Evolutionary conservation across 768 basidiomycete genomes (phyloP).

Genomic region (Russula griseocarnosa): DNA sequence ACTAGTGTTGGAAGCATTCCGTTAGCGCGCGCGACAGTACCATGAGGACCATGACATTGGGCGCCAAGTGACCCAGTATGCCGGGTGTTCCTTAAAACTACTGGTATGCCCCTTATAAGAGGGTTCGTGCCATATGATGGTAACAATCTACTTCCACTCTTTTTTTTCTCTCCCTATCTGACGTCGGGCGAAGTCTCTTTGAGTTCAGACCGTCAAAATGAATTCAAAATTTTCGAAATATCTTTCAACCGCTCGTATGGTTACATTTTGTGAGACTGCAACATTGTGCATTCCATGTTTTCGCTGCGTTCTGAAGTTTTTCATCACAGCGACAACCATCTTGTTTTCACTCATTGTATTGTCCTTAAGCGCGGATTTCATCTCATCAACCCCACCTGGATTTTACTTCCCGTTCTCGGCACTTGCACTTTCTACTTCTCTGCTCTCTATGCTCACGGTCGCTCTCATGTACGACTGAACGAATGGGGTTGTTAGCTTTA

Average conservation of each 20-base stretch:
- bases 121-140: neutral
- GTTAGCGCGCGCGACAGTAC: neutral
- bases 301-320: neutral
- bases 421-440: conserved; percentile 34
- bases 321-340: conserved; percentile 8
- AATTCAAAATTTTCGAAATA: neutral
- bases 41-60: conserved; percentile 1
- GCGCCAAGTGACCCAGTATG: neutral
- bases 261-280: conserved; percentile 8
- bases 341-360: conserved; percentile 36
- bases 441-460: conserved; percentile 33
- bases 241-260: neutral
- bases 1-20: neutral
- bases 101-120: neutral
- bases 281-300: neutral
- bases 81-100: neutral
- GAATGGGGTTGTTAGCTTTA: neutral
- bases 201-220: conserved; percentile 6
- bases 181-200: neutral
- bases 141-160: neutral
- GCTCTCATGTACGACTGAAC: conserved; percentile 31
- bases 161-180: neutral
- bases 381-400: conserved; percentile 26
- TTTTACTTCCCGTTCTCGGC: conserved; percentile 30
- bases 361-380: conserved; percentile 33